Base-by-base conservation (phyloP, 2,329 filamentous ascomycete genomes). In the Penicillium sp. region DNA sequence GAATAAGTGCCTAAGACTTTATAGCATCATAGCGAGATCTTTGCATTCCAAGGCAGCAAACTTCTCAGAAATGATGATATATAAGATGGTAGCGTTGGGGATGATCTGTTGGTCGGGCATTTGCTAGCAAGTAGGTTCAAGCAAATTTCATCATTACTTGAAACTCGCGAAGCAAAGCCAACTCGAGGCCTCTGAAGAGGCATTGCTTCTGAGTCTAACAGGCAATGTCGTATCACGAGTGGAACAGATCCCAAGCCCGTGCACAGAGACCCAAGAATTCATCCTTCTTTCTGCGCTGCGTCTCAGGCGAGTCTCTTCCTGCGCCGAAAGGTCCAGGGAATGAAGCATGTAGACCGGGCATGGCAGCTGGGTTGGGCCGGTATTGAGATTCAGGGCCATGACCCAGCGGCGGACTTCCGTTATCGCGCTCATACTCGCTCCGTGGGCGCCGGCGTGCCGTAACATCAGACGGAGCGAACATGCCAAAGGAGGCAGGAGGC, bases 161-260 rank as follows among this genome's bases (percentile, higher is more conserved):
- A 42, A n/a, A 47, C 37, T 26, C 4, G 19, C 28, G 1, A 41
- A 15, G 34, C 19, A 45, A 4, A 28, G 24, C 33, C 7, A n/a
- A 29, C n/a, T 28, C 21, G n/a, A 28, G 12, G 19, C 24, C 28
- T 28, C 24, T 21, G 9, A 43, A 43, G 17, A 43, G 33, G 19
- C 26, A n/a, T 21, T 34, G 22, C n/a, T 32, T 43, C 29, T 29
- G 33, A 29, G 7, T 19, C 31, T 13, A 15, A 28, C n/a, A 34
- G 17, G 39, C 15, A 9, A 35, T 10, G 13, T 24, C 15, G 31
- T 31, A 52, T 80, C 73, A 96, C 54, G 89, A 95, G 74, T 97
- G 93, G 71, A 97, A 95, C 26, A 98, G 72, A 72, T 98, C 93
- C 93, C 93, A 98, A 8, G 93, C 93, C 63, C 88, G 78, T 59